Evolutionary conservation across 768 basidiomycete genomes (phyloP).

Genomic region (Pilatotrama ljubarskyi): DNA sequence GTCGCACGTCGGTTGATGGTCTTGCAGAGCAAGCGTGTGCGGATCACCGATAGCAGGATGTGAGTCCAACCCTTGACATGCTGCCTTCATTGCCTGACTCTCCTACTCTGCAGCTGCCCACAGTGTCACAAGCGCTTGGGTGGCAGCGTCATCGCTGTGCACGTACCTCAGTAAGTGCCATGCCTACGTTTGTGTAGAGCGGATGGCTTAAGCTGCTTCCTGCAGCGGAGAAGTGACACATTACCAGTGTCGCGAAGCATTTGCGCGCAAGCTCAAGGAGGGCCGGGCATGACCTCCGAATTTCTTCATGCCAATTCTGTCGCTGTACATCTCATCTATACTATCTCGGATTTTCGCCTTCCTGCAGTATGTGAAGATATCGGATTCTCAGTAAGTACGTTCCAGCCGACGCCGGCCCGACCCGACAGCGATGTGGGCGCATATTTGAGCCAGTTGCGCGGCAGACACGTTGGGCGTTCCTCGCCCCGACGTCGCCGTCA

Average conservation of each 20-base stretch:
- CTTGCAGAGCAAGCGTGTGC: constrained; percentile 80
- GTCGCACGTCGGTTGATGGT: constrained; percentile 70
- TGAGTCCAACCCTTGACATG: constrained; percentile 41
- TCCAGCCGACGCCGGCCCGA: neutral
- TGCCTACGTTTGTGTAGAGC: neutral
- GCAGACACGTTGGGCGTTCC: neutral
- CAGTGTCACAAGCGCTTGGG: constrained; percentile 95
- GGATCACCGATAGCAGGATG: constrained; percentile 92
- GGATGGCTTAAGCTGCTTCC: neutral
- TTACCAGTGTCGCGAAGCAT: constrained; percentile 91
- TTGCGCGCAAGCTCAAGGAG: constrained; percentile 57
- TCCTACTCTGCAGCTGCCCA: constrained; percentile 64
- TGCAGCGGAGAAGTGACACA: constrained; percentile 93
- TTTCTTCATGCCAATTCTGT: neutral
- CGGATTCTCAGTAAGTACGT: neutral
- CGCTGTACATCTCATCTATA: neutral
- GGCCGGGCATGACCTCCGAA: constrained; percentile 12
- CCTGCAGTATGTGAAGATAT: neutral
- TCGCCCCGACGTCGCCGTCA: neutral
- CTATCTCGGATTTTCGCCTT: neutral
- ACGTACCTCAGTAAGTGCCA: constrained; percentile 71
- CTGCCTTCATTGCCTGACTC: too few relatives aligned
- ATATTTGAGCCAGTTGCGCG: neutral
- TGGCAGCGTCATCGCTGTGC: constrained; percentile 91
- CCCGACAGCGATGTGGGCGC: neutral